Evolutionary conservation across 257 asterid species (phyloP), one percentile per base, ranked within the genome.

Genomic region (Prunella vulgaris): DNA sequence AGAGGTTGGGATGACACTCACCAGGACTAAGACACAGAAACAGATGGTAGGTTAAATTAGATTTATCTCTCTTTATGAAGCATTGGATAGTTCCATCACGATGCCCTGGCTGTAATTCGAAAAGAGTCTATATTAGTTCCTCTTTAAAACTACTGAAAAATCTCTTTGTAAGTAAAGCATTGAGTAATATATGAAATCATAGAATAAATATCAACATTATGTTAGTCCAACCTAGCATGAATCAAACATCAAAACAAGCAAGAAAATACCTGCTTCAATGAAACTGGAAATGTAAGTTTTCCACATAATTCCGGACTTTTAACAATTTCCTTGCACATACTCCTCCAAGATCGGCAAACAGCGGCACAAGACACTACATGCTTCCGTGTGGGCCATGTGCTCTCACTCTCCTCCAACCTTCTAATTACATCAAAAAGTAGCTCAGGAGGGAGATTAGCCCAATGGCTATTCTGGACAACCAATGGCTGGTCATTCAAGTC

Each of bases 41-140:
- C 49, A 86, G 89, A 71, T 78, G 92, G 71, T 84, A 86, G 6
- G 83, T 86, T 56, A 81, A 68, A 33, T 84, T 81, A 60, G 89
- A 86, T 69, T 83, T 86, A 77, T 85, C 85, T 74, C 91, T 81
- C 82, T 85, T 85, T 51, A 85, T 85, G 77, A 83, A 85, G 85
- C 92, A 86, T 40, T 86, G 92, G n/a, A 86, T 83, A 33, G 84
- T 75, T 60, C 89, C 89, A 65, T 86, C 92, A 52, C 89, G 88
- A 74, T 77, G 60, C 27, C 92, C 92, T 6, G 92, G 89, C 88
- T 85, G 83, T 5, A 70, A 53, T 66, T 4, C 27, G 20, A 28
- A 66, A 68, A 77, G 21, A 27, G 24, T 52, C 33, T 30, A 46
- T 24, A 37, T 70, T 30, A 71, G 37, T 68, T 24, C 25, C 60